Evolutionary conservation across 257 asterid genomes (phyloP), one percentile per base, ranked within the genome.

Genomic region (Solanum paucissectum): DNA sequence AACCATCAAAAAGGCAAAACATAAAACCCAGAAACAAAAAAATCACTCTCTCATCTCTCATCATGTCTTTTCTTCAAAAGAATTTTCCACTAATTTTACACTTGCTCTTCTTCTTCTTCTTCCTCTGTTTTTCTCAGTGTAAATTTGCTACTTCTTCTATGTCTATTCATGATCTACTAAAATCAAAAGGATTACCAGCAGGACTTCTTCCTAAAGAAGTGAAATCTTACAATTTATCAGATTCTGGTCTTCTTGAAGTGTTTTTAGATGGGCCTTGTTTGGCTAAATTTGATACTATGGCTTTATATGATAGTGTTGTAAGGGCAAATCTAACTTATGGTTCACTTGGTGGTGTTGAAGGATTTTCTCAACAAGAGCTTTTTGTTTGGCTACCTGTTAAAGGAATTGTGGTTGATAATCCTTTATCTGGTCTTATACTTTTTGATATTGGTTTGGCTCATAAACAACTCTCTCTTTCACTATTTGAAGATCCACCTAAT

Each of bases 371-470:
- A 90, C 98, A 97, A 79, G 99, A 97, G 91, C 95, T 97, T 27
- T 97, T 97, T 62, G 92, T 97, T 0, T 97, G 99, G 99, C 84
- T 97, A 18, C 99, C 99, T 2, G 98, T 97, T 3, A 95, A 94
- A 46, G 99, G 93, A 66, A 95, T 97, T 62, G 90, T 92, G 25
- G 95, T 97, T 42, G 93, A 93, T 83, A 95, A 97, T 89, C 99
- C 98, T 5, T 85, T 21, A 27, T 94, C 98, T 9, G 99, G 99
- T 21, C 88, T 97, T 7, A 97, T 97, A 14, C 92, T 95, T 6
- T 93, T 97, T 37, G 98, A 97, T 74, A 97, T 97, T 83, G 98
- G 99, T 0, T 40, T 97, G 20, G 99, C 99, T 36, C 98, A 93
- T 52, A 97, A 97, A 52, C 98, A 97, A 73, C 94, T 97, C 10